Evolutionary conservation across 2,329 filamentous ascomycete genomes (phyloP).

Genomic region (Aspergillus ochraceus): DNA sequence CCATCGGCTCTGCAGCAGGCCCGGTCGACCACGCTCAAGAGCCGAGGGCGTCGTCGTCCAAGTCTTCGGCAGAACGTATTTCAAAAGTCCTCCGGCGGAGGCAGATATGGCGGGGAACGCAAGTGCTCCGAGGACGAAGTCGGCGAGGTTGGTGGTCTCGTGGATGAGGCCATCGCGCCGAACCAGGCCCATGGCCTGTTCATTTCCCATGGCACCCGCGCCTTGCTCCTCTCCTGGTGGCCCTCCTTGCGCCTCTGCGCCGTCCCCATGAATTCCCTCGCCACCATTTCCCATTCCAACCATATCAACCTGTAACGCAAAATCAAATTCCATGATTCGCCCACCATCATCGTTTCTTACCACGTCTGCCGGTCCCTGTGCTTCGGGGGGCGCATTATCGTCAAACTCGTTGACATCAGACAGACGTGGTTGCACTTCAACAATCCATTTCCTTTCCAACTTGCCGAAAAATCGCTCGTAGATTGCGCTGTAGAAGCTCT

Average conservation of each 20-base stretch:
- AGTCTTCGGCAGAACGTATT: constrained; percentile 63
- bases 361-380: constrained; percentile 29
- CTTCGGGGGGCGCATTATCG: constrained; percentile 35
- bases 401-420: constrained; percentile 40
- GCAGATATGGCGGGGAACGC: constrained; percentile 81
- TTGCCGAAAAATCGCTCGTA: constrained; percentile 61
- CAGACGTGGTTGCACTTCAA: constrained; percentile 60
- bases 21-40: constrained; percentile 50
- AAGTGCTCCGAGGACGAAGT: constrained; percentile 66
- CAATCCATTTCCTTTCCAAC: constrained; percentile 61
- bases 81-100: constrained; percentile 73
- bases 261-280: constrained; percentile 31
- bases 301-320: constrained; percentile 54
- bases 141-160: constrained; percentile 56
- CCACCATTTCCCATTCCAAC: constrained; percentile 50
- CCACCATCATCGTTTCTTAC: constrained; percentile 37
- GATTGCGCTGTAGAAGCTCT: constrained; percentile 62
- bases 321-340: constrained; percentile 50
- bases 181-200: constrained; percentile 31
- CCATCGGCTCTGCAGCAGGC: constrained; percentile 81
- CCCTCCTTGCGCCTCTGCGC: constrained; percentile 17
- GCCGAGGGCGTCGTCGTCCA: constrained; percentile 58
- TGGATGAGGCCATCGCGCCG: constrained; percentile 52
- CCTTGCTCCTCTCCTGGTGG: constrained; percentile 26
- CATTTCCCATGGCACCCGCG: constrained; percentile 22